Conservation (phyloP, 2,329 filamentous ascomycete genomes). For the Endocalyx cinctus region DNA sequence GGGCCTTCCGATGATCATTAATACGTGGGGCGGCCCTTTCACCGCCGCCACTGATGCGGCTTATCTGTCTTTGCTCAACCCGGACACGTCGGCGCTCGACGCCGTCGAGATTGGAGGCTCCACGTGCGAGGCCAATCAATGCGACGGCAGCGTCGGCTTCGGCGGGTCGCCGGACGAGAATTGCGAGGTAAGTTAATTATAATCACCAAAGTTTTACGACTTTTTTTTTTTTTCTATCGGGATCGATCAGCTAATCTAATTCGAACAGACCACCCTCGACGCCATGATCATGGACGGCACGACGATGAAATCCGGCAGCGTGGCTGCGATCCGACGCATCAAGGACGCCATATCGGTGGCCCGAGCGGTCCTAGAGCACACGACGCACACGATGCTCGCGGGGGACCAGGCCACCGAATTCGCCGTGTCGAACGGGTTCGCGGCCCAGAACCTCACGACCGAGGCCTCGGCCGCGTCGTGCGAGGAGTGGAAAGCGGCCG, state of each 20-base stretch:
- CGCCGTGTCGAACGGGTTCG: conserved; percentile 47
- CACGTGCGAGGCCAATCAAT: conserved; percentile 47
- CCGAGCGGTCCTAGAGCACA: conserved; percentile 45
- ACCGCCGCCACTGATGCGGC: conserved; percentile 48
- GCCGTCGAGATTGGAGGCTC: conserved; percentile 48
- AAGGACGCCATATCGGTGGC: conserved; percentile 46
- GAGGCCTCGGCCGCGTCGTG: conserved; percentile 35
- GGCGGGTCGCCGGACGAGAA: conserved; percentile 51
- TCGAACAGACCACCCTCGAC: conserved; percentile 51
- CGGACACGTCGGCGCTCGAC: conserved; percentile 38
- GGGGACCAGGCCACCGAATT: conserved; percentile 52
- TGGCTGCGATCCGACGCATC: conserved; percentile 46
- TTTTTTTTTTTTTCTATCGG: neutral
- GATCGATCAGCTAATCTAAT: no score
- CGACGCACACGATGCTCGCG: conserved; percentile 46
- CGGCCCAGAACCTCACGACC: conserved; percentile 38
- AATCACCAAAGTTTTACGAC: conserved; percentile 1
- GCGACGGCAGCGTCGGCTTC: conserved; percentile 51
- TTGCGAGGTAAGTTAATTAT: conserved; percentile 36
- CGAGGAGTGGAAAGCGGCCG: conserved; percentile 34
- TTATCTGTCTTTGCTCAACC: conserved; percentile 32
- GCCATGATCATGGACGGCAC: conserved; percentile 55
- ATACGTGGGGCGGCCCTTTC: conserved; percentile 52
- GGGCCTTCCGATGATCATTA: conserved; percentile 45
- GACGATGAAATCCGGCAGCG: conserved; percentile 49